phyloP scores from a whole-genome alignment of 768 basidiomycete genomes.

The Butyriboletus loyo region DNA sequence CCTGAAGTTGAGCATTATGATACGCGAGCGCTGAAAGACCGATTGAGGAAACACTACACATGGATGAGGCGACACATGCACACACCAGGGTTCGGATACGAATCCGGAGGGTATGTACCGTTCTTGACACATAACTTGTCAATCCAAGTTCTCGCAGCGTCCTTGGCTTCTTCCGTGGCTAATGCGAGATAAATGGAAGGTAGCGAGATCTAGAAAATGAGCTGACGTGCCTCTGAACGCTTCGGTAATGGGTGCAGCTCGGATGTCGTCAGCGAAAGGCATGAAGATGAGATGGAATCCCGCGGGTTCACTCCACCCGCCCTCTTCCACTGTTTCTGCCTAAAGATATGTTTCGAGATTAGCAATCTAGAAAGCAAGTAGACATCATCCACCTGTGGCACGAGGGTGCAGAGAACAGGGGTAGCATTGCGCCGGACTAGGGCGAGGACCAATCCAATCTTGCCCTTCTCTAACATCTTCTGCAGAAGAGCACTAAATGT shows the following conservation, averaged over 20 bases:
- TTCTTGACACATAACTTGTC: conserved; percentile 76
- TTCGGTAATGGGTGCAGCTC: conserved; percentile 67
- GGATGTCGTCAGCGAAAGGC: conserved; percentile 95
- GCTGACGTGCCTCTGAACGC: conserved; percentile 53
- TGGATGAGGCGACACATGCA: background rate
- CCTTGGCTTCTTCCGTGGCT: conserved; percentile 69
- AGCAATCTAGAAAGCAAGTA: background rate
- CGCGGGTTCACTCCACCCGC: conserved; percentile 77
- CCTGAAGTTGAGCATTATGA: conserved; percentile 88
- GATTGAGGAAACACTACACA: background rate
- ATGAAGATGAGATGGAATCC: conserved; percentile 91
- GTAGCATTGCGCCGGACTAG: conserved; percentile 67
- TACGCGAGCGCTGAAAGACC: conserved; percentile 55
- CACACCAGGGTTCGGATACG: conserved; percentile 88
- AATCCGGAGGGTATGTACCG: conserved; percentile 82
- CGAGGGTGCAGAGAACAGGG: conserved; percentile 77
- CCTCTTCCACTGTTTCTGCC: conserved; percentile 68
- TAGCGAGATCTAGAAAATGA: background rate
- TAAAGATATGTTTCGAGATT: conserved; percentile 26
- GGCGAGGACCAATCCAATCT: conserved; percentile 75
- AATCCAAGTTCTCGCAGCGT: conserved; percentile 70
- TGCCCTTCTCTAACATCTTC: conserved; percentile 76
- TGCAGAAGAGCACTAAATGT: conserved; percentile 87
- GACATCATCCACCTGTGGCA: conserved; percentile 70
- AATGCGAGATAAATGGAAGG: conserved; percentile 8